phyloP scores from a whole-genome alignment of 306 rosid species.

The Ammopiptanthus mongolicus region DNA sequence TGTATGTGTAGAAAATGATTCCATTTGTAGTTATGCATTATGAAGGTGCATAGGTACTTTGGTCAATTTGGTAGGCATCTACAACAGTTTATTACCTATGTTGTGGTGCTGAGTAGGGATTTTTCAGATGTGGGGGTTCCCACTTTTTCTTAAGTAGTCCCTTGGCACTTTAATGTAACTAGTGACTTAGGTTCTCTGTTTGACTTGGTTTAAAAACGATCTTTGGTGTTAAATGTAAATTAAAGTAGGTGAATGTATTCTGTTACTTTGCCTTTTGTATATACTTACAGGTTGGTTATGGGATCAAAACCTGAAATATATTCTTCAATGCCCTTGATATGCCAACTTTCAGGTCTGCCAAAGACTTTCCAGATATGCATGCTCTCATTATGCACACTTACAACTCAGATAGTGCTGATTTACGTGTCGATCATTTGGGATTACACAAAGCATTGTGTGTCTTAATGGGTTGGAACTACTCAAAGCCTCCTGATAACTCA shows the following conservation, averaged over 20 bases:
- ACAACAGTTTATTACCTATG: neutral
- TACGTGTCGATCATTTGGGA: slow-evolving; percentile 85
- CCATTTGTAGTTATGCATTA: slow-evolving; percentile 6
- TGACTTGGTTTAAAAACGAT: neutral
- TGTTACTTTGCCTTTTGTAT: slow-evolving; percentile 33
- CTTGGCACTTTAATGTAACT: neutral
- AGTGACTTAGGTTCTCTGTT: slow-evolving; percentile 11
- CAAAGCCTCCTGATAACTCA: slow-evolving; percentile 80
- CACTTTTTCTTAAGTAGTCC: neutral
- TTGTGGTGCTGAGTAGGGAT: neutral
- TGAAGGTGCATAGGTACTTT: neutral
- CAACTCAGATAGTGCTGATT: slow-evolving; percentile 71
- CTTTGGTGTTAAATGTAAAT: neutral
- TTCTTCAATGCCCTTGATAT: slow-evolving; percentile 62
- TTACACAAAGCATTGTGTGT: slow-evolving; percentile 95
- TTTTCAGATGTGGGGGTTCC: neutral
- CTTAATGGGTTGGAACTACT: slow-evolving; percentile 94
- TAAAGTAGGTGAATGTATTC: slow-evolving; percentile 28
- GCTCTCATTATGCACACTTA: slow-evolving; percentile 89
- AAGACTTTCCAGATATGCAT: slow-evolving; percentile 89
- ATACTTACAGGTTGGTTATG: slow-evolving; percentile 35
- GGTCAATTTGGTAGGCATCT: neutral
- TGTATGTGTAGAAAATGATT: neutral
- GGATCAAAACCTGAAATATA: slow-evolving; percentile 47
- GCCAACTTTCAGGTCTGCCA: slow-evolving; percentile 90